Base-by-base conservation (phyloP, 2,329 filamentous ascomycete species). In the Fusarium proliferatum region DNA sequence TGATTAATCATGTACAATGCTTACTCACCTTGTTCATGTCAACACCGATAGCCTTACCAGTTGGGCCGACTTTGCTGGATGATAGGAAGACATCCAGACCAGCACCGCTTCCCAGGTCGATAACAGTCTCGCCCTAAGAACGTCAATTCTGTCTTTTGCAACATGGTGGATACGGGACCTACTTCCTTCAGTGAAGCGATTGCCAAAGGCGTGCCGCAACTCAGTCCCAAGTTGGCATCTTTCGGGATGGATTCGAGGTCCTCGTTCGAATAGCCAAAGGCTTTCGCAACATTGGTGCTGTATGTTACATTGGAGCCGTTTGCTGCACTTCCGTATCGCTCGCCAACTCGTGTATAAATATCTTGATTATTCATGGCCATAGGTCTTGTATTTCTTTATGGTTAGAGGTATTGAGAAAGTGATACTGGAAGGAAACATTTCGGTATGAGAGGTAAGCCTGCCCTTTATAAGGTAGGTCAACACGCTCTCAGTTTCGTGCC, bases 101-200 rank as follows among this genome's bases (percentile, higher is more conserved):
- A 12, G 64, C 64, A 3, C 66, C 66, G 7, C 56, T 63, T 7
- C 66, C 66, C 6, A 69, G 43, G 8, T 69, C 66, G 10, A 69
- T 19, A 0, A 68, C 64, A 2, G 26, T 55, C 6, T 69, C 66
- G 2, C 64, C 64, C 66, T 69, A 2, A 5, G 2, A 23, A 3
- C 13, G 2, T 64, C 11, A 61, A 13, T 3, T 23, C 0, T 19
- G 0, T 4, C 4, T 9, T 0, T 2, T 11, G 9, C 4, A 7
- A 0, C 6, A 3, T 2, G 6, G 17, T 2, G 2, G 1, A 6
- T 3, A 16, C 6, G 5, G 2, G 9, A 17, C 19, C 3, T 23
- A 63, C 66, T 28, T 68, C 42, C 6, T 30, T 15, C 7, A 69
- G 33, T 2, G 58, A 41, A 3, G 66, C 64, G 1, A 56, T 21